These are phyloP conservation scores for Carpinus fangiana DNA, from an alignment of 306 rosid genomes.

Conservation along the genomic window DNA sequence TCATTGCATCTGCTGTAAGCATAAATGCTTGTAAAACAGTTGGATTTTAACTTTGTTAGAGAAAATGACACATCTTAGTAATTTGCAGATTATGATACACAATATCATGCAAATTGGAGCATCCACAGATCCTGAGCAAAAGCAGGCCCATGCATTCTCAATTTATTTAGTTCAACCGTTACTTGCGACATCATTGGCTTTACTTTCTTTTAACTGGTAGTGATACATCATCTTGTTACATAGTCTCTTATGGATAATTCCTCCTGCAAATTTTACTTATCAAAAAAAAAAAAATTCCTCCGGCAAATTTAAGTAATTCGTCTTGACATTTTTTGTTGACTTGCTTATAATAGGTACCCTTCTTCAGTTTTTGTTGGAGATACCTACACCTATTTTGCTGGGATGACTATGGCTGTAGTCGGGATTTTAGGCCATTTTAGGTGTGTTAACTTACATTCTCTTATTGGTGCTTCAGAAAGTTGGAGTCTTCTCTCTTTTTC, in stretches of 20 bases:
- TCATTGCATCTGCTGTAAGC: constrained; percentile 79
- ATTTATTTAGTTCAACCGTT: constrained; percentile 76
- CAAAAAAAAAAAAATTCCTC: neutral
- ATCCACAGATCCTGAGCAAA: constrained; percentile 63
- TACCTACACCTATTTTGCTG: constrained; percentile 95
- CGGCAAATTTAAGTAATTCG: constrained; percentile 21
- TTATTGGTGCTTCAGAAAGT: neutral
- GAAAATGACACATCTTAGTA: constrained; percentile 23
- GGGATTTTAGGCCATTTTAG: constrained; percentile 97
- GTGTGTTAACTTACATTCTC: constrained; percentile 36
- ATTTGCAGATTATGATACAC: constrained; percentile 72
- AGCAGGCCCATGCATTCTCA: constrained; percentile 90
- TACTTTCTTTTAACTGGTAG: constrained; percentile 78
- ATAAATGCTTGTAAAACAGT: constrained; percentile 22
- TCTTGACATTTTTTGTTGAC: constrained; percentile 20
- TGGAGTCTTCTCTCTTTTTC: neutral
- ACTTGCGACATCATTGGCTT: constrained; percentile 73
- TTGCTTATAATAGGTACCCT: constrained; percentile 75
- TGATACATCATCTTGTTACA: neutral
- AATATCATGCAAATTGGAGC: constrained; percentile 88
- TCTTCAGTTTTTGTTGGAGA: constrained; percentile 96
- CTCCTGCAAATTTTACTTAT: constrained; percentile 14
- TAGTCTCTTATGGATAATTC: constrained; percentile 9
- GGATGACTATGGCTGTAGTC: constrained; percentile 96
- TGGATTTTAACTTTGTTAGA: constrained; percentile 10